Conservation (phyloP, 202 grass and related monocot genomes). For the Alloteropsis angusta region DNA sequence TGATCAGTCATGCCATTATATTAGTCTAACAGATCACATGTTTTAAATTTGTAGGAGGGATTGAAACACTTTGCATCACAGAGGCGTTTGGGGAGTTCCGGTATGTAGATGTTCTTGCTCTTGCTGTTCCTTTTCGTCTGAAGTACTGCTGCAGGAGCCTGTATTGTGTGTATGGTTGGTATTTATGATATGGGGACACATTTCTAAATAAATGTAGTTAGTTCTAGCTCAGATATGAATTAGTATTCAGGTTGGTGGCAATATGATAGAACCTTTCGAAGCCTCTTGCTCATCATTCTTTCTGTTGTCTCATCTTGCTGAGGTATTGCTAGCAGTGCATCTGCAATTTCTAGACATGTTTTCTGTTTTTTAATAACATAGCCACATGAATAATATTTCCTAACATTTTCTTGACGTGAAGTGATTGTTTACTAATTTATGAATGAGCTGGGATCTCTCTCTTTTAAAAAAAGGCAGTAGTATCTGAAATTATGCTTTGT, state of each 20-base stretch:
- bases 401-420: not conserved
- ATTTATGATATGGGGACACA: not conserved
- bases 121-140: not conserved
- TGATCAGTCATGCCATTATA: not conserved
- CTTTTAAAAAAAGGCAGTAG: not conserved
- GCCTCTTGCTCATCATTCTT: not conserved
- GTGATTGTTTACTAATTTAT: not conserved
- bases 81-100: conserved; percentile 88
- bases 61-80: conserved; percentile 88
- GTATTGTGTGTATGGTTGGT: not conserved
- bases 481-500: not conserved
- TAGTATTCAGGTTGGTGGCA: not conserved
- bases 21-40: not conserved
- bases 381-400: not conserved
- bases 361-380: not conserved
- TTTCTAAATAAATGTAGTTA: not conserved
- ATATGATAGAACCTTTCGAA: not conserved
- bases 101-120: conserved; percentile 21
- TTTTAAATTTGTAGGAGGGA: conserved; percentile 59
- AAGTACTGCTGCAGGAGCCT: not conserved
- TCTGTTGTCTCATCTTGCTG: not conserved
- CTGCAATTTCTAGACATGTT: not conserved
- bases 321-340: not conserved
- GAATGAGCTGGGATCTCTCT: not conserved
- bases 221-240: not conserved